These are phyloP conservation scores for Entomortierella chlamydospora DNA, from an alignment of 192 early-diverging fungal species.

Conservation along the genomic window DNA sequence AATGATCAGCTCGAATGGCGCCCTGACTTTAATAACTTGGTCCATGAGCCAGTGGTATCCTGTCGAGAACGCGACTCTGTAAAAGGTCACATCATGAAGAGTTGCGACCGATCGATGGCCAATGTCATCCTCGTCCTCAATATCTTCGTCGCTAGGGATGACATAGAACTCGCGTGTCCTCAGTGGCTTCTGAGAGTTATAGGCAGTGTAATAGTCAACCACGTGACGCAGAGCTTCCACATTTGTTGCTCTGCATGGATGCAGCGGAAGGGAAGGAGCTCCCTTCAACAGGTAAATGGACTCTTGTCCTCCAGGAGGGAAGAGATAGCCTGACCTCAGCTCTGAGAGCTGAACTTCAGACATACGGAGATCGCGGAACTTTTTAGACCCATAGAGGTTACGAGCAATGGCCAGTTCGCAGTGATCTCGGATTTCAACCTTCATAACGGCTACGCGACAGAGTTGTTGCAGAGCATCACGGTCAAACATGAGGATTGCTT, in stretches of 20 bases:
- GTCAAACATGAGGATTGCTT: conserved; percentile 48
- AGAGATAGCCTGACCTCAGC: conserved; percentile 40
- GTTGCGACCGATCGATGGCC: conserved; percentile 27
- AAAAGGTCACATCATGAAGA: conserved; percentile 39
- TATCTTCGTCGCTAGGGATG: conserved; percentile 25
- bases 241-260: conserved; percentile 48
- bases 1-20: conserved; percentile 49
- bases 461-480: conserved; percentile 44
- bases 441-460: conserved; percentile 44
- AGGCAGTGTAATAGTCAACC: conserved; percentile 40
- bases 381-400: conserved; percentile 49
- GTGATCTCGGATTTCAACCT: conserved; percentile 50
- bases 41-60: conserved; percentile 52
- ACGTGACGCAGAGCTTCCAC: conserved; percentile 52
- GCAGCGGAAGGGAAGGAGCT: conserved; percentile 44
- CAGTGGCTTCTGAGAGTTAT: conserved; percentile 45
- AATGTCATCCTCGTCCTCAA: conserved; percentile 31
- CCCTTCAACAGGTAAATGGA: conserved; percentile 54
- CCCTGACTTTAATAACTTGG: conserved; percentile 51
- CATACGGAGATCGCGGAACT: conserved; percentile 54
- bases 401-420: conserved; percentile 52
- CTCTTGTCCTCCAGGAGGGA: conserved; percentile 53
- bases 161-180: conserved; percentile 46
- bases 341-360: conserved; percentile 28
- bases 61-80: conserved; percentile 42